Evolutionary conservation across 2,329 filamentous ascomycete genomes (phyloP).

Genomic region (Zymoseptoria crescenta): DNA sequence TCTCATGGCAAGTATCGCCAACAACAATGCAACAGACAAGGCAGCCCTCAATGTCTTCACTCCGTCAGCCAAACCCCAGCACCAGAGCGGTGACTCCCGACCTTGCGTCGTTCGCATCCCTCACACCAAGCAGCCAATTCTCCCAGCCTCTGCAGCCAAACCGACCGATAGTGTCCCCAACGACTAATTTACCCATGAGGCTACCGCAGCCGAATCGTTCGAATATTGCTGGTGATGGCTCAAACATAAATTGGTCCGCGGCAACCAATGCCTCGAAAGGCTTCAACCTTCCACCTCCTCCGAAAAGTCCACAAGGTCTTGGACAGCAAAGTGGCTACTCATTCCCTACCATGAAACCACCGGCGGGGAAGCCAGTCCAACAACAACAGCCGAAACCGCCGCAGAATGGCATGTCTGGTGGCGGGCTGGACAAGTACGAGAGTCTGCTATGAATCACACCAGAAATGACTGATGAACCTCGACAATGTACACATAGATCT

Average conservation of each 20-base stretch:
- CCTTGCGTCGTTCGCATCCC: conserved; percentile 27
- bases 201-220: conserved; percentile 22
- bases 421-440: conserved; percentile 4
- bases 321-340: conserved; percentile 30
- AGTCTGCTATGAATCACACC: not conserved
- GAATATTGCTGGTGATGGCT: conserved; percentile 18
- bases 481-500: not conserved
- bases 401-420: not conserved
- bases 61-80: conserved; percentile 12
- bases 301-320: conserved; percentile 29
- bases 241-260: conserved; percentile 48
- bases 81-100: conserved; percentile 31
- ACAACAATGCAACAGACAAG: conserved; percentile 4
- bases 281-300: conserved; percentile 24
- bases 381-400: conserved; percentile 22
- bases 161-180: conserved; percentile 21
- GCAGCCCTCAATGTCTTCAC: conserved; percentile 7
- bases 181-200: conserved; percentile 22
- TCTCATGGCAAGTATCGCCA: conserved; percentile 38
- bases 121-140: conserved; percentile 33
- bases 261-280: conserved; percentile 17
- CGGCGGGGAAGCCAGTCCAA: conserved; percentile 24
- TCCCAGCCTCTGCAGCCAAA: conserved; percentile 33
- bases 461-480: not conserved
- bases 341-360: conserved; percentile 30